Evolutionary conservation across 805 yeast species (phyloP), one percentile per base, ranked within the genome.

Genomic region (Saturnispora sanitii): DNA sequence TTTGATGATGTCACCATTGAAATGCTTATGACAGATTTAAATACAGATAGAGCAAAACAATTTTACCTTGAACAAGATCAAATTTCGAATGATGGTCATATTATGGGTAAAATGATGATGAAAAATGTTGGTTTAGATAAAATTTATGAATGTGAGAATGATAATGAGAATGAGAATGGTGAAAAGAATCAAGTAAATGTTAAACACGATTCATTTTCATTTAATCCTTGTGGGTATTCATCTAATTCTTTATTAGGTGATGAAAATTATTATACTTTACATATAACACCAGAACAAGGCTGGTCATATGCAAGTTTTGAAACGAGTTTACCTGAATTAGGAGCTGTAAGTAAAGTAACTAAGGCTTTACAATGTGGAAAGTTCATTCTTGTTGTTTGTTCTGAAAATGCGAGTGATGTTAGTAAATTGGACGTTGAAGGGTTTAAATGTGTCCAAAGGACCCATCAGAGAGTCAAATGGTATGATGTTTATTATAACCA

Each of bases 231-330:
- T 59, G 98, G 98, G 6, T 90, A 77, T 55, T 85, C 96, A 2
- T 84, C 96, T 34, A 90, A 90, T 60, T 79, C 94, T 16, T 67
- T 88, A 29, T 58, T 82, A 34, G 67, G 75, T 34, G 73, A 68
- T 32, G 69, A 72, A 50, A 76, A 75, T 54, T 61, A 69, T 50
- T 82, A 79, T 58, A 90, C 96, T 7, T 67, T 88, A 44, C 97
- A 92, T 57, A 83, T 92, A 32, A 92, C 98, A 0, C 97, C 97
- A 0, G 97, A 92, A 57, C 58, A 68, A 18, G 95, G 90, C 28
- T 90, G 94, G 86, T 85, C 96, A 4, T 90, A 90, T 61, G 97
- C 97, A 4, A 83, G 95, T 8, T 92, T 92, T 60, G 97, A 92
- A 58, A 78, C 96, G 17, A 90, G 85, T 58, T 13, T 71, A 12